Evolutionary conservation across 1,284 basidiomycete genomes (phyloP), one percentile per base, ranked within the genome.

Genomic region (Coniferiporia weirii): DNA sequence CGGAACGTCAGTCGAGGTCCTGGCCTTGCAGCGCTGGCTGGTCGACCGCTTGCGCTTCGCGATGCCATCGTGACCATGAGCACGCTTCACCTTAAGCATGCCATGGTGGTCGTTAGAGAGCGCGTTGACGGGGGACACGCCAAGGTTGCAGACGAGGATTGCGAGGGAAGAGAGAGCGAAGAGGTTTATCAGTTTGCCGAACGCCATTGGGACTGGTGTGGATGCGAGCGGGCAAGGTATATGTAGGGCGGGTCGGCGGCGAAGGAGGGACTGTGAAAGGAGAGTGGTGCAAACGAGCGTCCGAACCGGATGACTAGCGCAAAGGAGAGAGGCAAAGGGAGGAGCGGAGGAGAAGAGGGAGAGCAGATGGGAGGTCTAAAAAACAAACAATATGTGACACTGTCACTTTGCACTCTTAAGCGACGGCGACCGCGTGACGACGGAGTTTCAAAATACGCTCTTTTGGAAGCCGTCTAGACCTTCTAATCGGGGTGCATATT

Each of bases 81-180:
- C 75, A 51, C 61, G 72, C 51, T 58, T 52, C 15, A 52, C 75
- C 67, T 27, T 48, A 34, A 66, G 73, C 44, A 74, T 68, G 60
- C 76, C 68, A 45, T 72, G 69, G 46, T 68, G 70, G 45, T 79
- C 76, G 1, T 77, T 66, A 6, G 78, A 76, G 54, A 89, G 73
- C 8, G 85, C 86, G 63, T 73, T 75, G 46, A 74, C 81, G 22
- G 78, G 74, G 12, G 73, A 58, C 0, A 79, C 69, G 43, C 69
- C 74, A 60, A 79, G 77, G n/a, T 78, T 76, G 64, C 75, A 76
- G 53, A 80, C 76, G 61, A 89, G 62, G 62, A 88, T 65, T 35
- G 82, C 80, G 50, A 90, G 68, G 15, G 83, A 76, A 20, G 81
- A 74, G 50, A 88, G 64, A 19, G 82, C 76, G 61, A 89, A 54